phyloP scores from a whole-genome alignment of 306 rosid genomes.

The Ceratonia siliqua region DNA sequence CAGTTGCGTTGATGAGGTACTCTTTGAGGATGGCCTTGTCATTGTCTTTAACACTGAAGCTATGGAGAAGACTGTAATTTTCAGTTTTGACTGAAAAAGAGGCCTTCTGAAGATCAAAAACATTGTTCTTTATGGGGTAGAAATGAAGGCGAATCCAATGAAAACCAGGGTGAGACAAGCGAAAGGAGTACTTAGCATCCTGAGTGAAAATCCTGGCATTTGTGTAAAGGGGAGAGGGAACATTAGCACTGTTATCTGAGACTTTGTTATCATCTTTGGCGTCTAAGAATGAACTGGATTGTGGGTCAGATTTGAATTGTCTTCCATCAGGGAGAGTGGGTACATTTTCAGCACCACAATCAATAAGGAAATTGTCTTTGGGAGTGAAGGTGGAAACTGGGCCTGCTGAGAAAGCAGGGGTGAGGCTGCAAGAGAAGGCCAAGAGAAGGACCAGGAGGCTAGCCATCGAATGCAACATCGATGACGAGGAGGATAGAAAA shows the following conservation, averaged over 20 bases:
- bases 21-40: slow-evolving; percentile 52
- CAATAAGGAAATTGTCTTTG: slow-evolving; percentile 70
- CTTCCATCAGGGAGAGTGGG: slow-evolving; percentile 68
- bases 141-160: slow-evolving; percentile 73
- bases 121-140: slow-evolving; percentile 43
- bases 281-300: slow-evolving; percentile 50
- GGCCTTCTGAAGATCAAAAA: slow-evolving; percentile 54
- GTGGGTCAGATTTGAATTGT: slow-evolving; percentile 66
- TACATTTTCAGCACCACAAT: slow-evolving; percentile 61
- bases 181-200: slow-evolving; percentile 59
- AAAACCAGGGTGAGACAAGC: slow-evolving; percentile 51
- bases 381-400: slow-evolving; percentile 48
- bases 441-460: slow-evolving; percentile 62
- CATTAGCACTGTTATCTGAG: slow-evolving; percentile 22
- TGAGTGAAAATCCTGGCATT: slow-evolving; percentile 68
- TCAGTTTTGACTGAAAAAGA: slow-evolving; percentile 57
- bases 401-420: neutral
- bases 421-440: slow-evolving; percentile 27
- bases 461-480: slow-evolving; percentile 50
- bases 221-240: slow-evolving; percentile 50
- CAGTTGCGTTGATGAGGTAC: slow-evolving; percentile 46
- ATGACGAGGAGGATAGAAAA: slow-evolving; percentile 57
- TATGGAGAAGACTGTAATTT: slow-evolving; percentile 56
- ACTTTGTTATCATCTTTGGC: slow-evolving; percentile 60
- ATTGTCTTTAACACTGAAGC: slow-evolving; percentile 51